Evolutionary conservation across 1,284 basidiomycete species (phyloP), one percentile per base, ranked within the genome.

Genomic region (Cutaneotrichosporon daszewskae): DNA sequence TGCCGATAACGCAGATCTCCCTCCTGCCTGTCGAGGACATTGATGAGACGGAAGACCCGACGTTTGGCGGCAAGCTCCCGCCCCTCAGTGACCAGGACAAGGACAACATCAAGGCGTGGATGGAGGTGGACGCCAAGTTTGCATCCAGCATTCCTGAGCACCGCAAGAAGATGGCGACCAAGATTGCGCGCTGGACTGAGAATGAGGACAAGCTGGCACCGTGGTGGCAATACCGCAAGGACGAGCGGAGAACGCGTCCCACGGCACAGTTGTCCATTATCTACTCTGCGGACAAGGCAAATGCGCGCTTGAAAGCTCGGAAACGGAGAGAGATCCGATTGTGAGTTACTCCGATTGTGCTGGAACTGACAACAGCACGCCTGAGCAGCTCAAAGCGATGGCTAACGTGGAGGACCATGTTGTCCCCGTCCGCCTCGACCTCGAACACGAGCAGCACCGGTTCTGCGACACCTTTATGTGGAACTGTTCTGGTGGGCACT

Each of bases 381-480:
- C 65, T 55, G 49, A 58, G 8, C 64, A 74, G 46, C 47, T 69
- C 29, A 71, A 68, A 40, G 49, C 69, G 4, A 68, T 69, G 54
- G 66, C 71, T 20, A 57, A 64, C 6, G 66, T 70, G 3, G 58
- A 64, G 29, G 66, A 73, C 39, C 62, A 68, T 58, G 80, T 97
- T 27, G 85, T 98, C 6, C 94, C 94, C 3, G 87, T 98, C 40
- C 81, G 94, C 17, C 75, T 99, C 39, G 95, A 98, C 69, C 83
- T 97, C 59, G 95, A 98, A 58, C 83, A 94, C 43, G 78, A 79
- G 39, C 85, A 88, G 62, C 84, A 86, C 65, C 87, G 85, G 69
- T 82, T 97, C 76, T 81, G 90, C 28, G 94, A 99, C 66, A 92
- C 94, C 0, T 96, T 98, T 69, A 81, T 94, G 26, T 99, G 94